A percentile compares a stretch with the other conserved stretches of the same genome.
Evolutionary conservation across 2,329 filamentous ascomycete species (phyloP).

Genomic region (Thielaviopsis populi): DNA sequence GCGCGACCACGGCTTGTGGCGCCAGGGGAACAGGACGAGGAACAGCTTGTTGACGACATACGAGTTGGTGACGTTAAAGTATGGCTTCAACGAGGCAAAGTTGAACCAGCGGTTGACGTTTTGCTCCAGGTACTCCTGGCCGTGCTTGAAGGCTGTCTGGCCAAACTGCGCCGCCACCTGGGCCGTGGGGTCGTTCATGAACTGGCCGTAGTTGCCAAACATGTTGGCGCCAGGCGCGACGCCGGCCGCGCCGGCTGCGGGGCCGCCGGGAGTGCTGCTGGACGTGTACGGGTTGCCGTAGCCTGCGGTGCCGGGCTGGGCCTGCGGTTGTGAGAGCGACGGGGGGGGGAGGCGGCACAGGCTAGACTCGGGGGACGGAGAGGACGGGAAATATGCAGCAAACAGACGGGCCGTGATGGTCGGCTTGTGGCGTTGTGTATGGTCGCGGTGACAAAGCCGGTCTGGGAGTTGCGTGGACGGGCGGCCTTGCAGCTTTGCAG

Average conservation of each 20-base stretch:
- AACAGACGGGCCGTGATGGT: not conserved
- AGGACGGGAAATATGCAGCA: not conserved
- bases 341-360: constrained; percentile 31
- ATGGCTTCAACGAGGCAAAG: constrained; percentile 86
- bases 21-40: constrained; percentile 92
- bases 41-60: constrained; percentile 91
- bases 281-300: constrained; percentile 58
- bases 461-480: not conserved
- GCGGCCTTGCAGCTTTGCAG: not conserved
- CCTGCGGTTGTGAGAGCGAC: constrained; percentile 47
- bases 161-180: constrained; percentile 93
- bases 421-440: not conserved
- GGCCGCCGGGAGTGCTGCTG: constrained; percentile 22
- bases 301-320: constrained; percentile 30
- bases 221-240: constrained; percentile 31
- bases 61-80: constrained; percentile 97
- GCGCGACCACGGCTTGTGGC: constrained; percentile 93
- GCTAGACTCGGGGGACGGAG: not conserved
- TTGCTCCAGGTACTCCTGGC: constrained; percentile 87
- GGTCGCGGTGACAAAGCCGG: not conserved
- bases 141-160: constrained; percentile 78
- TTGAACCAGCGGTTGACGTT: constrained; percentile 79
- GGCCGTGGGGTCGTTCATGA: constrained; percentile 89
- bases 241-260: not conserved
- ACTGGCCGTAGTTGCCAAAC: constrained; percentile 68